Evolutionary conservation across 352 stramenopile genomes (phyloP), one percentile per base, ranked within the genome.

Genomic region (Globisporangium splendens): DNA sequence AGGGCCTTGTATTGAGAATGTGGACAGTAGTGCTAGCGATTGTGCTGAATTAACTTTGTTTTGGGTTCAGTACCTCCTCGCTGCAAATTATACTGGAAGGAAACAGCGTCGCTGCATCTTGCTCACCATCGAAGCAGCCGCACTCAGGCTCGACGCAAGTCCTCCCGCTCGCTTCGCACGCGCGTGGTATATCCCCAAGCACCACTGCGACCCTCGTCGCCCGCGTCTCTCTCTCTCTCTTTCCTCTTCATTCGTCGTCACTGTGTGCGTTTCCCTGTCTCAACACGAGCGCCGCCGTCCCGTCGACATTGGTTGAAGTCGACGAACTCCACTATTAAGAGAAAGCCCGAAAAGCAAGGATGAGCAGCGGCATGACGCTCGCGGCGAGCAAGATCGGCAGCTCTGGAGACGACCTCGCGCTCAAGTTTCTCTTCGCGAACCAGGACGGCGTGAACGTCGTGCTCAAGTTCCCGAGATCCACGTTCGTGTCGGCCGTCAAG

Each of bases 351-450:
- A 2, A 12, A 24, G 15, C 1, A 7, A 44, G 14, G 15, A 64
- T 64, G 58, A 65, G 28, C 28, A 11, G 3, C 28, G 28, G 52
- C 22, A 33, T 44, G 39, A n/a, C 49, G 41, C 18, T 54, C 38
- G 59, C 51, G 44, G 43, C 55, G 41, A 28, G n/a, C 50, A 61
- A 59, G 22, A 54, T 20, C 8, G 74, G 76, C 43, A 88, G 74
- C 65, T 66, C 61, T 15, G 73, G 65, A 24, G 59, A 75, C 48
- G 79, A 86, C 59, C 66, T 95, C 44, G 56, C 58, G 57, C 75
- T 95, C 60, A 91, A 89, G 66, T 95, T 95, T 57, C 74, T 95
- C 22, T 95, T 95, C 61, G 86, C 86, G 31, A 91, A 93, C 65
- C 72, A 88, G 48, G 86, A 95, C 50, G 83, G 83, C 55, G 78